These are phyloP conservation scores for Pythium monospermum DNA, from an alignment of 352 stramenopile genomes.

Conservation along the genomic window DNA sequence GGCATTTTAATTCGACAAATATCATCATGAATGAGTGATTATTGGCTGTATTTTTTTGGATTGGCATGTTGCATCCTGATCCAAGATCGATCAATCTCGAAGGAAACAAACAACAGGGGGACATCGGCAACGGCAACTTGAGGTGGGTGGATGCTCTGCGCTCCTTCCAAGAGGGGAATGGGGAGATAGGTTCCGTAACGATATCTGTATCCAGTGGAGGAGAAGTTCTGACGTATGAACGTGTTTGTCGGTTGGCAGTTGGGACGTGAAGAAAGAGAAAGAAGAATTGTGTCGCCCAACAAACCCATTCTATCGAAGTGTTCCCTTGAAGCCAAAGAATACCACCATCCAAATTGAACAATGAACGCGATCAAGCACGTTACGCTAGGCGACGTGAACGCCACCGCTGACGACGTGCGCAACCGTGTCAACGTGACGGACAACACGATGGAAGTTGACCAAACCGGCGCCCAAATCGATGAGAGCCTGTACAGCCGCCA, in stretches of 20 bases:
- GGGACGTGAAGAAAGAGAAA: no score
- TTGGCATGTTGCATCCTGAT: not conserved
- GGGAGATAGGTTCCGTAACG: no score
- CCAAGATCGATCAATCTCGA: conserved; percentile 23
- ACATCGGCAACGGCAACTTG: not conserved
- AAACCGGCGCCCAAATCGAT: conserved; percentile 54
- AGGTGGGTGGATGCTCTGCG: not conserved
- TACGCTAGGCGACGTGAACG: conserved; percentile 62
- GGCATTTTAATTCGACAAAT: no score
- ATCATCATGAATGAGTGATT: no score
- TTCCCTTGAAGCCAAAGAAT: not conserved
- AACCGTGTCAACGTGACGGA: conserved; percentile 70
- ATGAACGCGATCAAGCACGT: conserved; percentile 62
- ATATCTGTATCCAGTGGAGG: not conserved
- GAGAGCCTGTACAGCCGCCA: conserved; percentile 91
- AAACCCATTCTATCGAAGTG: not conserved
- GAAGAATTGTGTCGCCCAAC: no score
- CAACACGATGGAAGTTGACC: conserved; percentile 60
- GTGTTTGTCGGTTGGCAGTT: no score
- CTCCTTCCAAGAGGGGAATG: not conserved
- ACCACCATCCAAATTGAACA: not conserved
- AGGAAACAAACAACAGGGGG: conserved; percentile 1
- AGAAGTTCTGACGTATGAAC: not conserved
- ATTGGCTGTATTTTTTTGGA: conserved; percentile 13
- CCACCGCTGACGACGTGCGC: conserved; percentile 68